These are phyloP conservation scores for Erodium texanum DNA, from an alignment of 441 rosid species.

Conservation along the genomic window DNA sequence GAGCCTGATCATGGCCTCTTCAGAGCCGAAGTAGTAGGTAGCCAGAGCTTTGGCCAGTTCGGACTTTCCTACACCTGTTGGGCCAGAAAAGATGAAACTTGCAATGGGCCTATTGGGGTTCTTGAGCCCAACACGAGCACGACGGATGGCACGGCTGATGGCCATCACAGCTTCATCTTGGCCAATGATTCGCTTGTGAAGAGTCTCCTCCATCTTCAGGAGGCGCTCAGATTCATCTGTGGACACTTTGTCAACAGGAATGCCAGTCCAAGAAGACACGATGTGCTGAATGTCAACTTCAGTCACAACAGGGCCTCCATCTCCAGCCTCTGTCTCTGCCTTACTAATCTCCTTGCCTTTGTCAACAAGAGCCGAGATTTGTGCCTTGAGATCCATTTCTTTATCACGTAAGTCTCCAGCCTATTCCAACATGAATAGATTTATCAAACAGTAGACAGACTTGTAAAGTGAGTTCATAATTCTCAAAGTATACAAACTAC, in stretches of 20 bases:
- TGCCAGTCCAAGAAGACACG: slow-evolving; percentile 92
- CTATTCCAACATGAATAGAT: slow-evolving; percentile 29
- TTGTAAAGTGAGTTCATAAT: too few species aligned
- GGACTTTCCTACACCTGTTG: slow-evolving; percentile 98
- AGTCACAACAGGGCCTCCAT: slow-evolving; percentile 65
- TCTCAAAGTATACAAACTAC: not conserved
- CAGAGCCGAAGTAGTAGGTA: slow-evolving; percentile 92
- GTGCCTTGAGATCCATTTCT: slow-evolving; percentile 90
- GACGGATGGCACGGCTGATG: slow-evolving; percentile 87
- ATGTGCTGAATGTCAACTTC: slow-evolving; percentile 93
- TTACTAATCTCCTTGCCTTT: slow-evolving; percentile 93
- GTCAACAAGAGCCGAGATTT: slow-evolving; percentile 68
- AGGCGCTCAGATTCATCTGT: slow-evolving; percentile 92
- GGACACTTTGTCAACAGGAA: slow-evolving; percentile 96
- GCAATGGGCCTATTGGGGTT: slow-evolving; percentile 94
- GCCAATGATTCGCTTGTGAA: slow-evolving; percentile 83
- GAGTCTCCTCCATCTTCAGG: slow-evolving; percentile 90
- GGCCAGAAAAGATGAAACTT: slow-evolving; percentile 98
- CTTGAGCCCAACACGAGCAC: slow-evolving; percentile 98
- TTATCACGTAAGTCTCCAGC: slow-evolving; percentile 91
- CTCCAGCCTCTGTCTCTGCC: slow-evolving; percentile 80
- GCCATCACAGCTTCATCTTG: slow-evolving; percentile 98
- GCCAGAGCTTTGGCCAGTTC: slow-evolving; percentile 93
- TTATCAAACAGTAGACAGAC: not conserved
- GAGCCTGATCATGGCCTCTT: slow-evolving; percentile 93